Evolutionary conservation across 768 basidiomycete species (phyloP).

Genomic region (Lanmaoa rubissima): DNA sequence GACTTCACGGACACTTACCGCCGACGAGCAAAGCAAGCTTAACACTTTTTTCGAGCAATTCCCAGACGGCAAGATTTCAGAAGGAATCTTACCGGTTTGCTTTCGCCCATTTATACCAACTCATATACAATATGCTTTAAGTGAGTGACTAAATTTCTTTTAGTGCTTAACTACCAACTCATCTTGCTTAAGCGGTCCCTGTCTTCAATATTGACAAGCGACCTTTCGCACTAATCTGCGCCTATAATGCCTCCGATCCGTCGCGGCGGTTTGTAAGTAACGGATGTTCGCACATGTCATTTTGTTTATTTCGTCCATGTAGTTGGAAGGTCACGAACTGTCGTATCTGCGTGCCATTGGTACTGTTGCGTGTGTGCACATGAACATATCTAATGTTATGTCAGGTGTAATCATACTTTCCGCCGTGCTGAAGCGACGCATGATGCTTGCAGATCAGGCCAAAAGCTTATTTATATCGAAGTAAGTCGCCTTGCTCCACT

Average conservation of each 20-base stretch:
- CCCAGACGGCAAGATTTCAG: constrained; percentile 85
- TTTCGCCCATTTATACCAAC: constrained; percentile 79
- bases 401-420: constrained; percentile 88
- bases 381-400: constrained; percentile 2
- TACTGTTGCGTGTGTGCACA: constrained; percentile 20
- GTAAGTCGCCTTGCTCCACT: constrained; percentile 39
- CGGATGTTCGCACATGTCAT: not conserved
- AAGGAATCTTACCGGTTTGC: constrained; percentile 80
- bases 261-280: constrained; percentile 72
- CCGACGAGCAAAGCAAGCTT: constrained; percentile 72
- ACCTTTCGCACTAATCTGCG: constrained; percentile 87
- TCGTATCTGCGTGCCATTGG: constrained; percentile 92
- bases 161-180: constrained; percentile 4
- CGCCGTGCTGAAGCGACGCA: constrained; percentile 86
- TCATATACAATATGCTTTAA: constrained; percentile 83
- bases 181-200: constrained; percentile 64
- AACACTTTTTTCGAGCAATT: constrained; percentile 74
- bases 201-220: constrained; percentile 92
- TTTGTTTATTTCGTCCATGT: constrained; percentile 10
- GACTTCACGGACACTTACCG: constrained; percentile 53
- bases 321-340: constrained; percentile 87
- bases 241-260: constrained; percentile 83
- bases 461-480: constrained; percentile 92
- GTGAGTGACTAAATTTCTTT: constrained; percentile 43
- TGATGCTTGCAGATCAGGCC: constrained; percentile 93